phyloP scores from a whole-genome alignment of 495 filamentous ascomycete species.

The Cudoniella acicularis region DNA sequence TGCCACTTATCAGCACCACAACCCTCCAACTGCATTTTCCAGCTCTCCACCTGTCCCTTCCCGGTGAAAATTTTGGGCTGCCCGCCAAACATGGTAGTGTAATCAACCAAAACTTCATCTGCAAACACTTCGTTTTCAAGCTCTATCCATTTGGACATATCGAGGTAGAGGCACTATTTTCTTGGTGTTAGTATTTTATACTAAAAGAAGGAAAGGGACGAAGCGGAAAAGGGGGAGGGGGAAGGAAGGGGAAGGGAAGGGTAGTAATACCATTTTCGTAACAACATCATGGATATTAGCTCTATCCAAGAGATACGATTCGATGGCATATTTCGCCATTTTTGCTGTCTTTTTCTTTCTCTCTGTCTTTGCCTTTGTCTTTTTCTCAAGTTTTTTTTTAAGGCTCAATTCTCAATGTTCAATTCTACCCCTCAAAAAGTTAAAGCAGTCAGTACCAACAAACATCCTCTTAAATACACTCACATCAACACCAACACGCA shows the following conservation, averaged over 20 bases:
- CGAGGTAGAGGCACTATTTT: constrained; percentile 24
- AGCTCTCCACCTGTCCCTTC: constrained; percentile 21
- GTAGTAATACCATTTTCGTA: background rate
- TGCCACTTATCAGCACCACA: constrained; percentile 21
- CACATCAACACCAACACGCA: background rate
- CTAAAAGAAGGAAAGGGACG: background rate
- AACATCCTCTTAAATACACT: background rate
- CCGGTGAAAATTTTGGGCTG: constrained; percentile 18
- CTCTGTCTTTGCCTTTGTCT: too few species aligned
- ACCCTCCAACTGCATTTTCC: constrained; percentile 11
- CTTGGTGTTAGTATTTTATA: background rate
- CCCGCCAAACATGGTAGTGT: constrained; percentile 30
- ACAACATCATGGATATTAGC: constrained; percentile 32
- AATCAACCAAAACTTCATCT: constrained; percentile 25
- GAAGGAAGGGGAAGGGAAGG: constrained; percentile 2
- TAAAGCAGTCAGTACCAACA: background rate
- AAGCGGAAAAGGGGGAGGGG: background rate
- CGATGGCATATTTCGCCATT: constrained; percentile 18
- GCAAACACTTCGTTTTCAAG: constrained; percentile 28
- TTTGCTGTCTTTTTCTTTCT: background rate
- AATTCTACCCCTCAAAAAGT: too few species aligned
- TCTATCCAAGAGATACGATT: constrained; percentile 30
- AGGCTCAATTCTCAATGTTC: too few species aligned
- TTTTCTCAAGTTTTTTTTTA: too few species aligned
- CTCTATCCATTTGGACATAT: constrained; percentile 12